Evolutionary conservation across 805 yeast genomes (phyloP), one percentile per base, ranked within the genome.

Genomic region (Diddensiella santjacobensis): DNA sequence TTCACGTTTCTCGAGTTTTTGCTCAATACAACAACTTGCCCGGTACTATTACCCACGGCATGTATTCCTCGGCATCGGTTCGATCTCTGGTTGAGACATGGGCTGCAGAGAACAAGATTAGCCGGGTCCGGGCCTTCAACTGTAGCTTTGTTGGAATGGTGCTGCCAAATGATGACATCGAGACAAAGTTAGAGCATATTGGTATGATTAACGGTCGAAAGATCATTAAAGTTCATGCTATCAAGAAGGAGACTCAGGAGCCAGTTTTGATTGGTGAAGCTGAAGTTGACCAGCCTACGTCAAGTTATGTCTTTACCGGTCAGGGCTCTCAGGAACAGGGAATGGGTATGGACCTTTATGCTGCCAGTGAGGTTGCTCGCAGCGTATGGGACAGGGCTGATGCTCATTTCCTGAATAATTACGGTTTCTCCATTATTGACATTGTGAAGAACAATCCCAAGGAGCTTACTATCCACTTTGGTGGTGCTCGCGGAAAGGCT

Each of bases 311-410:
- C 50, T 93, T 95, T 74, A 93, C 99, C 57, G 99, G 99, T 66
- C 99, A 93, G 77, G 99, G 99, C 70, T 91, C 99, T 52, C 99
- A 93, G 73, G 99, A 95, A 71, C 99, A 95, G 75, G 97, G 97
- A 68, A 93, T 93, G 99, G 99, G 99, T 78, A 93, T 93, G 99
- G 99, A 93, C 70, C 79, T 93, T 66, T 93, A 93, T 71, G 83
- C 82, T 57, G 77, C 85, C 37, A 86, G 96, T 44, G 89, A 80
- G 24, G 96, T 93, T 67, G 99, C 99, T 46, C 82, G 82, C 63
- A 81, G 80, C 55, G 97, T 93, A 54, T 93, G 99, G 99, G 98
- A 93, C 69, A 85, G 88, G 67, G 99, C 99, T 53, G 99, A 93
- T 68, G 68, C 70, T 50, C 99, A 95, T 71, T 93, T 95, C 75